These are phyloP conservation scores for Ceratocystis papillata DNA, from an alignment of 2,329 filamentous ascomycete genomes.

Conservation along the genomic window DNA sequence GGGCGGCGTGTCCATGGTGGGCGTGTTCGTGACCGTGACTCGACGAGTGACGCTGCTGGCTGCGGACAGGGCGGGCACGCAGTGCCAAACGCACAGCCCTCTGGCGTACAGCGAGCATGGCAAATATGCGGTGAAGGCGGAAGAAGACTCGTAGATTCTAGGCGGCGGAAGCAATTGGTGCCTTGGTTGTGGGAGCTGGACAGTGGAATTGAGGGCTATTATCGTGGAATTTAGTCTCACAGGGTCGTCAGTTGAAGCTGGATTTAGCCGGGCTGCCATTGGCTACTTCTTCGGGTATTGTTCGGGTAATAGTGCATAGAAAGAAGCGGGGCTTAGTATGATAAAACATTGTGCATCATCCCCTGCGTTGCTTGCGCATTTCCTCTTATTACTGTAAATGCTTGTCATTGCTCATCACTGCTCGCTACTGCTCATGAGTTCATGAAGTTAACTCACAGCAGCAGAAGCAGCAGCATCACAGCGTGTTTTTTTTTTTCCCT, in stretches of 20 bases:
- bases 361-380: too few relatives aligned
- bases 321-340: too few relatives aligned
- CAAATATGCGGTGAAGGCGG: conserved; percentile 23
- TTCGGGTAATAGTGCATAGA: not conserved
- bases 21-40: conserved; percentile 36
- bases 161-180: conserved; percentile 7
- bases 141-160: not conserved
- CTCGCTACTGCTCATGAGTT: too few relatives aligned
- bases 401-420: too few relatives aligned
- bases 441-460: too few relatives aligned
- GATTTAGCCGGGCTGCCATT: conserved; percentile 16
- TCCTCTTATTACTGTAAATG: too few relatives aligned
- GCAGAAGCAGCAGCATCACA: too few relatives aligned
- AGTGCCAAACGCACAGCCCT: conserved; percentile 34
- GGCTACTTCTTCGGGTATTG: conserved; percentile 3
- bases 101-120: conserved; percentile 38
- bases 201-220: conserved; percentile 14
- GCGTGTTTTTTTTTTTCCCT: too few relatives aligned
- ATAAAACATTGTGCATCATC: too few relatives aligned
- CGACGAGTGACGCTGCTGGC: conserved; percentile 44
- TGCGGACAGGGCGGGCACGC: conserved; percentile 31
- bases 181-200: not conserved
- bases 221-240: not conserved
- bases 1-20: conserved; percentile 36
- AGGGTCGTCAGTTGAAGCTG: not conserved